Base-by-base conservation (phyloP, 495 filamentous ascomycete genomes). In the Evernia prunastri region DNA sequence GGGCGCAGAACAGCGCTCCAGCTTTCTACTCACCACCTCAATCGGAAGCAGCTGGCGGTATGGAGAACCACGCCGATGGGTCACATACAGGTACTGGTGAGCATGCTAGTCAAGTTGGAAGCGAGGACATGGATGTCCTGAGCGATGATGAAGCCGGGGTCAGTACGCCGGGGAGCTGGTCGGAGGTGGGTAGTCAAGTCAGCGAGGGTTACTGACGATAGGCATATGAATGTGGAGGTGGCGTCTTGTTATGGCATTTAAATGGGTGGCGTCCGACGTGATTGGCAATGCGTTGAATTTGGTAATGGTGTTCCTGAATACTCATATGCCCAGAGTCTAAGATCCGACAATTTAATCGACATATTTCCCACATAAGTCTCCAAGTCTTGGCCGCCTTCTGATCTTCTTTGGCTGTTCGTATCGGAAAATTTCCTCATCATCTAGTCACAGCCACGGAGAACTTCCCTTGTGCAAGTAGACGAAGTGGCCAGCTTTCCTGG, bases 151-250 rank as follows among this genome's bases (percentile, higher is more conserved):
- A 78, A 23, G 81, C 80, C 23, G 85, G 83, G 10, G 77, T 84
- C 45, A 72, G 74, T 47, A 92, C 88, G 12, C 87, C 88, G 0
- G 80, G 81, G 39, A 89, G 84, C 72, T 92, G 89, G 89, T 88
- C 87, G 6, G 89, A 92, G 61, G 82, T 92, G 12, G 88, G 86
- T 20, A 91, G 89, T 69, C 83, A 86, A 39, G 77, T 89, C 37
- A 89, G 87, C 72, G 83, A 71, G 20, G 63, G 63, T 33, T 68
- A 51, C 23, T 68, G 60, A 63, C 9, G 8, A 33, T n/a, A 23
- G 33, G 31, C 20, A 1, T 15, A 33, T 33, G 17, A n/a, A 2
- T 2, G 3, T 20, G 49, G 20, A 39, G 18, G 36, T 15, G 51
- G 29, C n/a, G 29, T 53, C 25, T 33, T 36, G 0, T 8, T 20